phyloP scores from a whole-genome alignment of 352 stramenopile species.

The Pythium chondricola region DNA sequence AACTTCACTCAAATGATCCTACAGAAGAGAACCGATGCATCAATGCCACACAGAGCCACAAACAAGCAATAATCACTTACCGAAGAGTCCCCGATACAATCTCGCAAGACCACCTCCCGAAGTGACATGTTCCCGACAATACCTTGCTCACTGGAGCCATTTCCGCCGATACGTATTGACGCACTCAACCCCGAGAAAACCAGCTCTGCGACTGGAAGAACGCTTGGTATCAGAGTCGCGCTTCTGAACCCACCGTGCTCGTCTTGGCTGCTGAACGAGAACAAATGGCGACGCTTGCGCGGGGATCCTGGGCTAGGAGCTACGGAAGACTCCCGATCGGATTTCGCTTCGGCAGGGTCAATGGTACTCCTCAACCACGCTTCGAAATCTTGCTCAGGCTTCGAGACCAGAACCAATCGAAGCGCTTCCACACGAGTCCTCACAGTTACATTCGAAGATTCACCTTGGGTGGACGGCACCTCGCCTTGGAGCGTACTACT shows the following conservation, averaged over 20 bases:
- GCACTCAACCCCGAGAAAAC: constrained; percentile 1
- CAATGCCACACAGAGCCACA: background rate
- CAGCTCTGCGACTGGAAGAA: constrained; percentile 13
- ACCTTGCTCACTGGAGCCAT: background rate
- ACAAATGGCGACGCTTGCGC: constrained; percentile 12
- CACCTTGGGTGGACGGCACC: too few relatives aligned
- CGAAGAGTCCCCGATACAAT: constrained; percentile 11
- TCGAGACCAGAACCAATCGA: constrained; percentile 16
- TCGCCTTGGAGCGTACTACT: too few relatives aligned
- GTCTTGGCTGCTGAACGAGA: constrained; percentile 12
- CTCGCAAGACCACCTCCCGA: constrained; percentile 9
- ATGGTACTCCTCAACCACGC: constrained; percentile 15
- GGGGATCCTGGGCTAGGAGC: constrained; percentile 10
- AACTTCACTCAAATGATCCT: constrained; percentile 18
- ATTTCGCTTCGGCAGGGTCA: constrained; percentile 6
- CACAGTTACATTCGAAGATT: background rate
- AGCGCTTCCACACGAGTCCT: constrained; percentile 8
- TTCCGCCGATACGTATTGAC: background rate
- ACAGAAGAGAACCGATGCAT: background rate
- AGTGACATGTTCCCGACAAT: constrained; percentile 3
- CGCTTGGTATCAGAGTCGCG: constrained; percentile 6
- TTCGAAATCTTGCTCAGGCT: constrained; percentile 12
- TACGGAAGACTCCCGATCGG: constrained; percentile 6
- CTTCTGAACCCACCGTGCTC: constrained; percentile 12
- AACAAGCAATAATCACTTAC: constrained; percentile 5